phyloP scores from a whole-genome alignment of 768 basidiomycete species.

The Suillus discolor region DNA sequence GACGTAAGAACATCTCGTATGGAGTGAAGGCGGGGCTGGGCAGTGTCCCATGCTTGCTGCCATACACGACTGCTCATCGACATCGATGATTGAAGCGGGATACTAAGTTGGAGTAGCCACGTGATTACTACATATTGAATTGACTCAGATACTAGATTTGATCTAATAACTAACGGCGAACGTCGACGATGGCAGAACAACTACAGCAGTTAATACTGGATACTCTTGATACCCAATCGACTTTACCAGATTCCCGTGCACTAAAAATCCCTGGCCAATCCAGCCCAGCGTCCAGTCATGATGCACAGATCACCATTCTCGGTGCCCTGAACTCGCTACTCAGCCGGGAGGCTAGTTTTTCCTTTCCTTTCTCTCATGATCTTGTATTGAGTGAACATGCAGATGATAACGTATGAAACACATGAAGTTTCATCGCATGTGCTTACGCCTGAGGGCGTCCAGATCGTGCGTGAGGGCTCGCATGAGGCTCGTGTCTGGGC shows the following conservation, averaged over 20 bases:
- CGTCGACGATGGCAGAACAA: slow-evolving; percentile 63
- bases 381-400: slow-evolving; percentile 18
- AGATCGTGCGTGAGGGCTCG: slow-evolving; percentile 80
- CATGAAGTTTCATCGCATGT: slow-evolving; percentile 75
- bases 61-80: slow-evolving; percentile 31
- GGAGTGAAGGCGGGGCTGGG: slow-evolving; percentile 54
- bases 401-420: slow-evolving; percentile 86
- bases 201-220: slow-evolving; percentile 83
- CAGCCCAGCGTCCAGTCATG: slow-evolving; percentile 60
- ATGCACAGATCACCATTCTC: slow-evolving; percentile 82
- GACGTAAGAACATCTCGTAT: slow-evolving; percentile 45
- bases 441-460: slow-evolving; percentile 80
- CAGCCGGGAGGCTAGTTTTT: slow-evolving; percentile 72
- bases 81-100: slow-evolving; percentile 3
- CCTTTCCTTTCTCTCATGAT: slow-evolving; percentile 6
- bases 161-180: slow-evolving; percentile 10
- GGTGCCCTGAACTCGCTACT: slow-evolving; percentile 90
- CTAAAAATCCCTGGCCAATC: slow-evolving; percentile 67
- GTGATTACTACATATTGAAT: slow-evolving; percentile 17
- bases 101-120: slow-evolving; percentile 9
- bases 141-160: slow-evolving; percentile 6
- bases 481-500: slow-evolving; percentile 96
- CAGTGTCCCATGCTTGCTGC: slow-evolving; percentile 67
- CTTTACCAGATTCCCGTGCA: slow-evolving; percentile 69
- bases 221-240: slow-evolving; percentile 56